Conservation (phyloP, 2,329 filamentous ascomycete genomes). For the Blastomyces emzantsi region DNA sequence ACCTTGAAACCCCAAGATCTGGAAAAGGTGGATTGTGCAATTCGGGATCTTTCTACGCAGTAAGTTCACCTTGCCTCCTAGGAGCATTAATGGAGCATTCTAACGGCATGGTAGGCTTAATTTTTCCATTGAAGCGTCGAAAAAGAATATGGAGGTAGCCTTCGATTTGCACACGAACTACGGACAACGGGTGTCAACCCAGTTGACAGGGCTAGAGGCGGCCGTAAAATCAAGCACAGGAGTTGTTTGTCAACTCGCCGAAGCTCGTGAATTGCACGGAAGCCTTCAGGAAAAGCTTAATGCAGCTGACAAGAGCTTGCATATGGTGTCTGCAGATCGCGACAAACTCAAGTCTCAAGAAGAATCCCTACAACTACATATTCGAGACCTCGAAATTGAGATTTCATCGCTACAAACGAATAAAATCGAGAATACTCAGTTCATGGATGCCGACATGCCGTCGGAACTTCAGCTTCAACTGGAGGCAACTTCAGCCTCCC, state of each 20-base stretch:
- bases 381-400: constrained; percentile 21
- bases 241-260: constrained; percentile 20
- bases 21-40: constrained; percentile 7
- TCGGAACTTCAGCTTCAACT: constrained; percentile 22
- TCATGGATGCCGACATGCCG: constrained; percentile 18
- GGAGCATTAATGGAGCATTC: neutral
- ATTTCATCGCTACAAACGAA: constrained; percentile 20
- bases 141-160: constrained; percentile 15
- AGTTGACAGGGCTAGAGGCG: constrained; percentile 18
- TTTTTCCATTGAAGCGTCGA: constrained; percentile 15
- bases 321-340: constrained; percentile 7
- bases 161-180: constrained; percentile 16
- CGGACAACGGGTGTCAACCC: constrained; percentile 16
- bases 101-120: constrained; percentile 19
- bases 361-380: constrained; percentile 23
- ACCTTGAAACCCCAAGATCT: constrained; percentile 6
- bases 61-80: constrained; percentile 16
- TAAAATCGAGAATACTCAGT: constrained; percentile 12
- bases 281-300: constrained; percentile 19
- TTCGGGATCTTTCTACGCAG: constrained; percentile 19
- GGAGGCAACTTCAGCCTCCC: constrained; percentile 18
- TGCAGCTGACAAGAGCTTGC: constrained; percentile 17
- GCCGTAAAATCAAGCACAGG: constrained; percentile 17
- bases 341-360: constrained; percentile 15
- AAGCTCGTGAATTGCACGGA: constrained; percentile 16